Evolutionary conservation across 2,329 filamentous ascomycete genomes (phyloP).

Genomic region (Didymellaceae sp.): DNA sequence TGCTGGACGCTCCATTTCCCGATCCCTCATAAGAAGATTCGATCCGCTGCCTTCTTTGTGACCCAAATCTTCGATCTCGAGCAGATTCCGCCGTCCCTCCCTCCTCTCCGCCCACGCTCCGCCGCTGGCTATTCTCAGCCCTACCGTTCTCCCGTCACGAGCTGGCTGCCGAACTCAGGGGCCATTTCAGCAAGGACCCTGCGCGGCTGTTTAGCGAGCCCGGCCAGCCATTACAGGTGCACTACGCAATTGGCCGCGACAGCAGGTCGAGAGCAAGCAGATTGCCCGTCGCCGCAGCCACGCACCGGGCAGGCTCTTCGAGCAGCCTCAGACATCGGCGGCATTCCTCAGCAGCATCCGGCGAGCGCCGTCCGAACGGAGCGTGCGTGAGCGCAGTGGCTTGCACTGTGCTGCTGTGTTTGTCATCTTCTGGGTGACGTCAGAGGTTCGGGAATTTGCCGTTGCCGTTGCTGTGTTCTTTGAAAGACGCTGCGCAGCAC

Average conservation of each 20-base stretch:
- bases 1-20: constrained; percentile 5
- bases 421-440: constrained; percentile 17
- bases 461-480: constrained; percentile 10
- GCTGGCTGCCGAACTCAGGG: constrained; percentile 5
- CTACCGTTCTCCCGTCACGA: constrained; percentile 11
- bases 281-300: constrained; percentile 4
- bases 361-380: constrained; percentile 7
- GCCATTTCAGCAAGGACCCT: constrained; percentile 11
- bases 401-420: too few relatives aligned
- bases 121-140: constrained; percentile 14
- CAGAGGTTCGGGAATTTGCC: too few relatives aligned
- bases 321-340: constrained; percentile 4
- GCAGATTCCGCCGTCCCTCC: constrained; percentile 9
- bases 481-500: constrained; percentile 5
- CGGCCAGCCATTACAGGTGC: constrained; percentile 5
- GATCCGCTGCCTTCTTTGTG: constrained; percentile 12
- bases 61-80: constrained; percentile 1
- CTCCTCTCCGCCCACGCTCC: constrained; percentile 14
- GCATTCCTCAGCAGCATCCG: constrained; percentile 3
- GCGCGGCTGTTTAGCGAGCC: constrained; percentile 12
- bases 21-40: constrained; percentile 15
- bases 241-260: constrained; percentile 8
- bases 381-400: too few relatives aligned
- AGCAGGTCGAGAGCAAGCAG: constrained; percentile 7
- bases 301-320: background rate